Percentiles rank a stretch among this genome's conserved stretches.
Evolutionary conservation across 2,329 filamentous ascomycete species (phyloP).

Genomic region (Xylaria sp.): DNA sequence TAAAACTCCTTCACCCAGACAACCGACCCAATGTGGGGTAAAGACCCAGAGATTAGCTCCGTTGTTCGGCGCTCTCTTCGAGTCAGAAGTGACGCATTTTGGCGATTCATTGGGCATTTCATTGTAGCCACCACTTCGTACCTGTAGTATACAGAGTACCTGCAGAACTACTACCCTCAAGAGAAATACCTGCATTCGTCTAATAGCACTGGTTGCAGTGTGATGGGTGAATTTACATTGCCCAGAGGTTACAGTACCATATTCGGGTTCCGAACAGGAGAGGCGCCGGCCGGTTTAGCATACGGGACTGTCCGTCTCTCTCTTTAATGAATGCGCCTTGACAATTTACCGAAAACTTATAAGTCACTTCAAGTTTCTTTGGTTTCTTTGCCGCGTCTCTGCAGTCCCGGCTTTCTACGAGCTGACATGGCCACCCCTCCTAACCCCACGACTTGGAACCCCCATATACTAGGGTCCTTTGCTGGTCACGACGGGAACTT

Average conservation of each 20-base stretch:
- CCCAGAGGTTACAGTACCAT: constrained; percentile 5
- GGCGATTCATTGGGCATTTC: constrained; percentile 25
- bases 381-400: neutral
- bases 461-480: constrained; percentile 21
- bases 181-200: neutral
- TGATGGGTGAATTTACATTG: constrained; percentile 10
- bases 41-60: constrained; percentile 18
- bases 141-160: constrained; percentile 14
- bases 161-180: neutral
- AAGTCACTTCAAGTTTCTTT: constrained; percentile 1
- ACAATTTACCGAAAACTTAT: neutral
- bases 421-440: neutral
- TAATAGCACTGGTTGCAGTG: constrained; percentile 2
- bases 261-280: constrained; percentile 23
- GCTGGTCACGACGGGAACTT: constrained; percentile 14
- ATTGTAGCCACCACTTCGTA: neutral
- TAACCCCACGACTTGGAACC: constrained; percentile 26
- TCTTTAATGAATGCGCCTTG: constrained; percentile 4
- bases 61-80: constrained; percentile 32
- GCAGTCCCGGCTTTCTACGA: neutral
- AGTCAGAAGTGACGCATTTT: constrained; percentile 29
- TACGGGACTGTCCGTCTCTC: constrained; percentile 3
- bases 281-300: constrained; percentile 13
- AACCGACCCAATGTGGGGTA: constrained; percentile 24
- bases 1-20: constrained; percentile 18